A percentile compares a stretch with the other conserved stretches of the same genome.
These are phyloP conservation scores for Hymenoscyphus linearis DNA, from an alignment of 2,329 filamentous ascomycete genomes.

Conservation along the genomic window DNA sequence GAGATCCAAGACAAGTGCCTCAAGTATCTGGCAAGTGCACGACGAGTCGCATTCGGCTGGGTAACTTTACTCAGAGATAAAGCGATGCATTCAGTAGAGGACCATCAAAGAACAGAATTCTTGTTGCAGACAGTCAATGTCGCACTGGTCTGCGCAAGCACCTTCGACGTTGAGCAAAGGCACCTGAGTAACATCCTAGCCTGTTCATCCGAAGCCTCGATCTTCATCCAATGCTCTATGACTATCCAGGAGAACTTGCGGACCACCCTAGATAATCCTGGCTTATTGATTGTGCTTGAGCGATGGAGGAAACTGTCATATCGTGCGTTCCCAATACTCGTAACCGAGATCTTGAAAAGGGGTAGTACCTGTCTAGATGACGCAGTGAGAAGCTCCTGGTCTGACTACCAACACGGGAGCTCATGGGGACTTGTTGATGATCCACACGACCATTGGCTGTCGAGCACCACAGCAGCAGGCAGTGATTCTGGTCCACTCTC, in stretches of 20 bases:
- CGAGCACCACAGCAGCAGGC: slow-evolving; percentile 18
- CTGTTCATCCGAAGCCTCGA: slow-evolving; percentile 24
- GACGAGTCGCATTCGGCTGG: slow-evolving; percentile 38
- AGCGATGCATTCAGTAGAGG: not conserved
- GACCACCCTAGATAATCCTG: slow-evolving; percentile 24
- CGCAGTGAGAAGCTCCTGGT: slow-evolving; percentile 27
- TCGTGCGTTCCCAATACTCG: slow-evolving; percentile 18
- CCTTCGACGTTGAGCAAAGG: slow-evolving; percentile 39
- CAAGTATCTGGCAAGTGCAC: slow-evolving; percentile 29
- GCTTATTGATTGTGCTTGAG: not conserved
- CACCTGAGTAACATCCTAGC: slow-evolving; percentile 29
- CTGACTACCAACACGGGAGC: slow-evolving; percentile 23
- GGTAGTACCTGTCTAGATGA: slow-evolving; percentile 22
- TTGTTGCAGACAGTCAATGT: slow-evolving; percentile 3
- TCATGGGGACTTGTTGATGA: slow-evolving; percentile 24
- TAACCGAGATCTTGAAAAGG: slow-evolving; percentile 13
- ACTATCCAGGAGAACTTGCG: slow-evolving; percentile 32
- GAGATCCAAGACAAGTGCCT: slow-evolving; percentile 23
- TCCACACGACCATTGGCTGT: slow-evolving; percentile 34
- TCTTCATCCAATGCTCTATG: slow-evolving; percentile 37
- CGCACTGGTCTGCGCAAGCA: slow-evolving; percentile 37
- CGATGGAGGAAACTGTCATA: slow-evolving; percentile 13
- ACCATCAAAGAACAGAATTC: slow-evolving; percentile 9
- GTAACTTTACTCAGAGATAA: slow-evolving; percentile 7
- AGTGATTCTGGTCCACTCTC: slow-evolving; percentile 15